phyloP scores from a whole-genome alignment of 192 early-diverging fungal species.

The Backusella mclennaniae region DNA sequence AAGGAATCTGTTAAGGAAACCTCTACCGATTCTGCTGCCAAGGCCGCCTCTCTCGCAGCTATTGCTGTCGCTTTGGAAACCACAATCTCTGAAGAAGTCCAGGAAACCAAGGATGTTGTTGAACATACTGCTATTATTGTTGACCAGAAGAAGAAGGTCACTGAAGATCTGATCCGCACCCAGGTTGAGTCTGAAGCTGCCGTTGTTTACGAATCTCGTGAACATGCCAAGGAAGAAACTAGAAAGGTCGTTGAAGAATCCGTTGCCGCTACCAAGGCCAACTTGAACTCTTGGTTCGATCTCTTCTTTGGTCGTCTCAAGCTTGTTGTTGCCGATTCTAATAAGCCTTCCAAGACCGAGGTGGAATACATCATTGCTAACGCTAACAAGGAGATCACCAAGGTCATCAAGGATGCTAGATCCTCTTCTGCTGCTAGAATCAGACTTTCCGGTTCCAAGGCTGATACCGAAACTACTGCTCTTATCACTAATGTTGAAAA shows the following conservation, averaged over 20 bases:
- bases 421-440: neutral
- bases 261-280: neutral
- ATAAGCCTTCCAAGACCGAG: neutral
- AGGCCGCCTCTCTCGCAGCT: neutral
- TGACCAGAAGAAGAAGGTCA: neutral
- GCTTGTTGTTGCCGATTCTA: neutral
- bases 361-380: neutral
- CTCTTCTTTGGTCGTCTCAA: constrained; percentile 4
- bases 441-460: neutral
- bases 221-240: constrained; percentile 12
- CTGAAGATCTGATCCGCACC: neutral
- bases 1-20: constrained; percentile 12
- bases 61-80: neutral
- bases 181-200: neutral
- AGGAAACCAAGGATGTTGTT: neutral
- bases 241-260: neutral
- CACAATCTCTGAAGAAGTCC: neutral
- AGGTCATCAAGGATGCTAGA: neutral
- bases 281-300: constrained; percentile 9
- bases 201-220: constrained; percentile 10
- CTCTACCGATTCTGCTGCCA: neutral
- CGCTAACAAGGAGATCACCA: neutral
- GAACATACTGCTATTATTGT: neutral
- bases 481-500: constrained; percentile 6
- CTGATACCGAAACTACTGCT: neutral